These are phyloP conservation scores for Vaccinium darrowii DNA, from an alignment of 148 eudicot genomes.

Conservation along the genomic window DNA sequence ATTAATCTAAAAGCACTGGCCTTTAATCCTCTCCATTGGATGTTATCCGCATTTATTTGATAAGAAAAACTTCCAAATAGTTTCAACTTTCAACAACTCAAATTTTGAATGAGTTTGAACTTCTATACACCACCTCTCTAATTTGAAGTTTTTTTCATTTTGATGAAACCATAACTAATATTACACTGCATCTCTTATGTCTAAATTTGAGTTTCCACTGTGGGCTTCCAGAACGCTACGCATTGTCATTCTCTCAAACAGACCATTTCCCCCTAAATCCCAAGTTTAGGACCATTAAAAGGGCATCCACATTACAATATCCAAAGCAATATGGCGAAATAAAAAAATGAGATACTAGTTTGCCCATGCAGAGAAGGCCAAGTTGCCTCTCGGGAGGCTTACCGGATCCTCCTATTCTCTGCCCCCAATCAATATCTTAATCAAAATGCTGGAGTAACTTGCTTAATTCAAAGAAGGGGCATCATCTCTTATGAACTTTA, in stretches of 20 bases:
- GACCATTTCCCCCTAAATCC: background rate
- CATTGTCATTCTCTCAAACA: background rate
- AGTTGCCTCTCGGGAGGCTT: background rate
- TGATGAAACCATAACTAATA: background rate
- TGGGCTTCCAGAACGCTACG: background rate
- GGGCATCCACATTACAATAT: background rate
- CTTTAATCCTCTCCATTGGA: background rate
- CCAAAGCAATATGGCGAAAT: background rate
- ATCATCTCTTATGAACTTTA: background rate
- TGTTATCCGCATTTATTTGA: background rate
- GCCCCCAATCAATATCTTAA: background rate
- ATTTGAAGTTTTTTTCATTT: background rate
- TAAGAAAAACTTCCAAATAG: background rate
- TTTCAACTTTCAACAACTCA: background rate
- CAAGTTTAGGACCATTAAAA: background rate
- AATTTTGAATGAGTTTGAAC: background rate
- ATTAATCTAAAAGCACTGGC: background rate
- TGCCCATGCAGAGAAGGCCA: background rate
- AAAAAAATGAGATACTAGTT: constrained; percentile 12
- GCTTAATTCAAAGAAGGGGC: background rate
- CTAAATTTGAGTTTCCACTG: background rate
- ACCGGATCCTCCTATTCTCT: background rate
- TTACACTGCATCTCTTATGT: background rate
- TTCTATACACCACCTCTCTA: background rate
- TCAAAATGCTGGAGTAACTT: background rate